phyloP scores from a whole-genome alignment of 768 basidiomycete species.

The Tephrocybe sp. region DNA sequence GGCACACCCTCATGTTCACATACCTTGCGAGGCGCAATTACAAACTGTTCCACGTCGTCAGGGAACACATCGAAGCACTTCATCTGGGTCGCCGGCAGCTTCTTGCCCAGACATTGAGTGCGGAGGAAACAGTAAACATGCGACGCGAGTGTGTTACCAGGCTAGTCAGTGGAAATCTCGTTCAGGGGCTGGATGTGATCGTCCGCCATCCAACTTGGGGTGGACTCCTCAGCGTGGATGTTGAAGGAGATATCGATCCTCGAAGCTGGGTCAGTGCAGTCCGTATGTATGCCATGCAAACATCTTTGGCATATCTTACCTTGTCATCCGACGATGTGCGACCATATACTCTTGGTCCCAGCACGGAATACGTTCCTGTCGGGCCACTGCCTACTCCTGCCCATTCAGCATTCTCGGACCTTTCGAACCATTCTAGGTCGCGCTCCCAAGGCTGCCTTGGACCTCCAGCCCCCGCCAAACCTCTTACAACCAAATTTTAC shows the following conservation, averaged over 20 bases:
- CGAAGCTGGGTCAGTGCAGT: slow-evolving; percentile 88
- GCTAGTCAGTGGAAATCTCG: slow-evolving; percentile 87
- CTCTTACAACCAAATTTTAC: slow-evolving; percentile 70
- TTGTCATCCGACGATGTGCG: slow-evolving; percentile 43
- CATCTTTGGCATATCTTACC: slow-evolving; percentile 75
- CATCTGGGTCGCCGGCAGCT: slow-evolving; percentile 92
- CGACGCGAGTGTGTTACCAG: slow-evolving; percentile 85
- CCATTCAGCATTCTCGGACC: slow-evolving; percentile 72
- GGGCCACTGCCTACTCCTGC: slow-evolving; percentile 59
- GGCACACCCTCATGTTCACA: slow-evolving; percentile 89
- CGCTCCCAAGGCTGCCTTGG: slow-evolving; percentile 36
- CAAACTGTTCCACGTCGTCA: slow-evolving; percentile 81
- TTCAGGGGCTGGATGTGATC: slow-evolving; percentile 91
- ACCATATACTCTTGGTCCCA: slow-evolving; percentile 40
- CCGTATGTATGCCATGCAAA: slow-evolving; percentile 91
- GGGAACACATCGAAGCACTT: slow-evolving; percentile 86
- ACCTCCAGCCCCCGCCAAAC: slow-evolving; percentile 30
- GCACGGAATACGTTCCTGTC: slow-evolving; percentile 45
- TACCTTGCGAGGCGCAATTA: slow-evolving; percentile 91
- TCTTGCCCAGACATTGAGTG: slow-evolving; percentile 81
- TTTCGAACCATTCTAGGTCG: slow-evolving; percentile 37
- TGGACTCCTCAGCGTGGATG: slow-evolving; percentile 85
- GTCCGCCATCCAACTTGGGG: slow-evolving; percentile 96
- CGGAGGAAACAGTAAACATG: slow-evolving; percentile 81
- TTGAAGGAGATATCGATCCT: slow-evolving; percentile 77